phyloP scores from a whole-genome alignment of 2,329 filamentous ascomycete species.

The Ceratocystis albifundus region DNA sequence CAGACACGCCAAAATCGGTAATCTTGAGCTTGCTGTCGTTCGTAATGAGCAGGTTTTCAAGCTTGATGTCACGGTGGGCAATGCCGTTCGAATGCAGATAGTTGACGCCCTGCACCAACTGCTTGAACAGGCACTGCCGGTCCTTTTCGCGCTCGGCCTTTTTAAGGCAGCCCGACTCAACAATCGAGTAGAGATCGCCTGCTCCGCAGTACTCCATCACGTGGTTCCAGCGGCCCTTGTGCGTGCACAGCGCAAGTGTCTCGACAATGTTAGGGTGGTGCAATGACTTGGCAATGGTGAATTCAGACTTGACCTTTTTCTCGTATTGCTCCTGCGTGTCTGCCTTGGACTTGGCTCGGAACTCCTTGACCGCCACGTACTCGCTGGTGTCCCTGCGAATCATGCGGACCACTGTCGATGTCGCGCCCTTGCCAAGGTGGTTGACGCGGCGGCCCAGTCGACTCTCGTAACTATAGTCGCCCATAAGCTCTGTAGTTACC shows the following conservation, averaged over 20 bases:
- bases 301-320: conserved; percentile 86
- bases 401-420: conserved; percentile 74
- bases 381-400: conserved; percentile 54
- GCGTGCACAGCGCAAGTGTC: conserved; percentile 62
- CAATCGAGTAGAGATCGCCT: conserved; percentile 66
- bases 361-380: conserved; percentile 78
- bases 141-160: conserved; percentile 54
- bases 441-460: conserved; percentile 62
- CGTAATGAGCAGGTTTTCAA: conserved; percentile 73
- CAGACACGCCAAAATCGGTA: conserved; percentile 81
- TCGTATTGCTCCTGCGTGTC: conserved; percentile 67
- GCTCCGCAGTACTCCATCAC: conserved; percentile 87
- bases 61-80: conserved; percentile 81
- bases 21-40: conserved; percentile 77
- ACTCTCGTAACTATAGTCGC: conserved; percentile 59
- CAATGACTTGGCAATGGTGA: conserved; percentile 71
- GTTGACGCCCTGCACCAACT: conserved; percentile 67
- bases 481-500: conserved; percentile 54
- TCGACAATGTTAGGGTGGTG: conserved; percentile 81
- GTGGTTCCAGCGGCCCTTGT: conserved; percentile 70
- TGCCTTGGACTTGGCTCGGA: conserved; percentile 56
- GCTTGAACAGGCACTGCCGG: conserved; percentile 77
- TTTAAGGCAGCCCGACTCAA: conserved; percentile 58
- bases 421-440: conserved; percentile 69
- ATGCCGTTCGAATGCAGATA: conserved; percentile 77